Base-by-base conservation (phyloP, 2,329 filamentous ascomycete species). In the Grosmannia clavigera region DNA sequence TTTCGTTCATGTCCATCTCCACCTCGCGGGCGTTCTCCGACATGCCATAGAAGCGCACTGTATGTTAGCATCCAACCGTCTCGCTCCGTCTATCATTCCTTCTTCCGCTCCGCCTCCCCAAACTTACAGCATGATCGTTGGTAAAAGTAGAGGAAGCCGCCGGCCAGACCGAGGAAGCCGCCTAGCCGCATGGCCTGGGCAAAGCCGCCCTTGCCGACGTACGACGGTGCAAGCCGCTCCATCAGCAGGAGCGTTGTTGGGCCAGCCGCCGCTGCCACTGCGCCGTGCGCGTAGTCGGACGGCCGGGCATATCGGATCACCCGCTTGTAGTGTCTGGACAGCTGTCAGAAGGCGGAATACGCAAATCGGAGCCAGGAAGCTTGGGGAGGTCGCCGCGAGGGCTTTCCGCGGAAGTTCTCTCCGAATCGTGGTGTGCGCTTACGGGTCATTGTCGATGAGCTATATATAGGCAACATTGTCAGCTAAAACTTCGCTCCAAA, bases 391-490 rank as follows among this genome's bases (percentile, higher is more conserved):
- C 38, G 38, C 12, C 12, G 38, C 2, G 38, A 16, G 38, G 35
- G 5, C 38, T 16, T 12, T 14, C 38, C 12, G 38, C 12, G 3
- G 38, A 6, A 6, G 14, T 3, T 14, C 38, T 10, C 38, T 14
- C 38, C 38, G 38, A 46, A 22, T 22, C 27, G 55, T 48, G 12
- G 31, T 19, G 31, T 27, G 31, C 10, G 22, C 64, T 72, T 92
- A 96, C 92, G 94, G 94, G 76, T 99, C 94, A 78, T 90, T 95
- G 80, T 99, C 94, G 76, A 99, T 97, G 78, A 97, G 88, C 94
- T 99, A 66, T 40, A 9, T 16, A 14, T 40, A 3, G 16, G n/a
- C 29, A 29, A 22, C 27, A 40, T 38, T 64, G 58, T 60, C 56
- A 64, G 62, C 59, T 48, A 55, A 35, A 64, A 65, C 64, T 62